Evolutionary conservation across 306 rosid species (phyloP), one percentile per base, ranked within the genome.

Genomic region (Medicago lupulina): DNA sequence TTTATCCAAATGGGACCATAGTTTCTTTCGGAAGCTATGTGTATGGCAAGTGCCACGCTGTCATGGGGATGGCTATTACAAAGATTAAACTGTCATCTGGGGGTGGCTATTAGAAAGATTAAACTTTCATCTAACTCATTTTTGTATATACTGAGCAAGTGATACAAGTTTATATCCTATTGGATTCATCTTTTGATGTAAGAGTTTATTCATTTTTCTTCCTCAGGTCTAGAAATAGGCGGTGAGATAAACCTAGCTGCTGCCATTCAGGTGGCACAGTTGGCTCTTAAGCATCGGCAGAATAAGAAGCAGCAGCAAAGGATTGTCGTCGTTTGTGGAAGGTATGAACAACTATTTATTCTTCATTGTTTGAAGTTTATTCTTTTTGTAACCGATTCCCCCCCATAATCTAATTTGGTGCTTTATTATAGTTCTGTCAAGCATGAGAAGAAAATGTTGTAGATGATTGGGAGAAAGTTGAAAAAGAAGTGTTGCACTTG

Each of bases 241-340:
- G 97, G 98, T 73, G 96, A 88, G 84, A 88, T 88, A 93, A 88
- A 89, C 84, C 85, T 94, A 82, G 97, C 98, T 47, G 90, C 97
- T 76, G 93, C 90, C 39, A 91, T 94, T 82, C 98, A 91, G 87
- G 96, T 94, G 83, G 98, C 98, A 58, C 98, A 94, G 79, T 83
- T 94, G 88, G 98, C 98, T 71, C 97, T 94, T 67, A 94, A 94
- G 84, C 97, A 94, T 86, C 84, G 98, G 53, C 98, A 94, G 82
- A 94, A 94, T 84, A 94, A 94, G 86, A 91, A 94, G 67, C 98
- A 94, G 89, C 98, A 94, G 58, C 98, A 94, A 77, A 86, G 98
- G 75, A 94, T 94, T 78, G 88, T 94, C 39, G 90, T 94, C 75
- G 88, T 94, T 73, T 88, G 88, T 76, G 98, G 98, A 86, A 89